These are phyloP conservation scores for Hericium rajendrae DNA, from an alignment of 768 basidiomycete genomes.

Conservation along the genomic window DNA sequence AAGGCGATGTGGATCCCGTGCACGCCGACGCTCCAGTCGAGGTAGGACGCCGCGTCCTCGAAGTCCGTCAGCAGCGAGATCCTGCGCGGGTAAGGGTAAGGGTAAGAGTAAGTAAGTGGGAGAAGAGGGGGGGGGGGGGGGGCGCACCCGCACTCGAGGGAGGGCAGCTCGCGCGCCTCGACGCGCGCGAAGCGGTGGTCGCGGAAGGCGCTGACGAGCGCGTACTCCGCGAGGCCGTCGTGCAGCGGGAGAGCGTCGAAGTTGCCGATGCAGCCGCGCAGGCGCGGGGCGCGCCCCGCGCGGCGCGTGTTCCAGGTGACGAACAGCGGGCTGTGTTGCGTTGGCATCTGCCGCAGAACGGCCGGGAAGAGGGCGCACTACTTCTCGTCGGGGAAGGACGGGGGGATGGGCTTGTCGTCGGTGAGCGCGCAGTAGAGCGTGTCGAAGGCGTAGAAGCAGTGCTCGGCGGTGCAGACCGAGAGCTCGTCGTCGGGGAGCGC, in stretches of 20 bases:
- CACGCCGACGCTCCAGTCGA: constrained; percentile 87
- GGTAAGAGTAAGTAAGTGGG: too few relatives aligned
- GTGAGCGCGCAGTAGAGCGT: constrained; percentile 71
- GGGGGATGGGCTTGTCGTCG: constrained; percentile 41
- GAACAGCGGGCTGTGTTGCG: constrained; percentile 67
- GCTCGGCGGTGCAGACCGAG: constrained; percentile 55
- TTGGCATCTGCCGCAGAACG: constrained; percentile 1
- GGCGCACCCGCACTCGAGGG: constrained; percentile 80
- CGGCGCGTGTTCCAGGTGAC: constrained; percentile 90
- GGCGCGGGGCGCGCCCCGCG: constrained; percentile 46
- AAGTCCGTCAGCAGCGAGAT: constrained; percentile 92
- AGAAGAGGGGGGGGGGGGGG: not conserved
- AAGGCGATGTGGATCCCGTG: constrained; percentile 92
- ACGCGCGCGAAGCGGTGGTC: constrained; percentile 84
- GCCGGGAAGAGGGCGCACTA: constrained; percentile 46
- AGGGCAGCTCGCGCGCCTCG: constrained; percentile 61
- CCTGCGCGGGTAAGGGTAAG: constrained; percentile 29
- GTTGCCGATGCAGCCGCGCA: constrained; percentile 93
- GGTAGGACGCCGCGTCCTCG: constrained; percentile 71
- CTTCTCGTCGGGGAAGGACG: constrained; percentile 62
- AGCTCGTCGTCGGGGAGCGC: constrained; percentile 27
- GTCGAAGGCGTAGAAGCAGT: constrained; percentile 79
- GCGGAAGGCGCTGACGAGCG: constrained; percentile 82
- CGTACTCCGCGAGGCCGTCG: constrained; percentile 81
- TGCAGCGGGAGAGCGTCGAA: constrained; percentile 70